A percentile compares a stretch with the other conserved stretches of the same genome.
These are phyloP conservation scores for Mycena kentingensis DNA, from an alignment of 768 basidiomycete species.

Conservation along the genomic window DNA sequence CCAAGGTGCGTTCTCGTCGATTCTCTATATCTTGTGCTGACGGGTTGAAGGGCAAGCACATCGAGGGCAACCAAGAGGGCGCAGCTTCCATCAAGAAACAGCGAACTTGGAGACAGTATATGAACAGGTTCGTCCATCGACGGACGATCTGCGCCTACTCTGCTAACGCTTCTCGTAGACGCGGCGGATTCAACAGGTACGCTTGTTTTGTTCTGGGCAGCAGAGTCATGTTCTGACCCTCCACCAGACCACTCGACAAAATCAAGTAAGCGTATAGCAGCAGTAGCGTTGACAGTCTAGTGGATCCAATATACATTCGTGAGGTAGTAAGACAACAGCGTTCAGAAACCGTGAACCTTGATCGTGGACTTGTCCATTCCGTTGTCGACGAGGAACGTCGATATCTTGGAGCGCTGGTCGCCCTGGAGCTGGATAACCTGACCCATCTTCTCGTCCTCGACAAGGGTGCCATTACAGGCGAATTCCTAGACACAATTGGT, in stretches of 20 bases:
- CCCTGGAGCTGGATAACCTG: constrained; percentile 98
- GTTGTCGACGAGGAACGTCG: constrained; percentile 81
- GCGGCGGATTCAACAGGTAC: constrained; percentile 84
- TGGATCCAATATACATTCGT: constrained; percentile 19
- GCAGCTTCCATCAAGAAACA: constrained; percentile 70
- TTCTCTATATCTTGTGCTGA: not conserved
- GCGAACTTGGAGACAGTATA: constrained; percentile 96
- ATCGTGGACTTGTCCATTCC: constrained; percentile 76
- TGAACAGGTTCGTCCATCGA: constrained; percentile 81
- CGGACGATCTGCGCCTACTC: not conserved
- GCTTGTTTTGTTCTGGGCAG: constrained; percentile 12
- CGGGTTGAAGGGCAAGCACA: constrained; percentile 65
- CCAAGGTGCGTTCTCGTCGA: constrained; percentile 50
- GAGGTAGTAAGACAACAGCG: constrained; percentile 14
- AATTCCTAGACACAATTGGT: constrained; percentile 66
- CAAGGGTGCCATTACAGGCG: constrained; percentile 96
- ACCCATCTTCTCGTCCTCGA: constrained; percentile 94
- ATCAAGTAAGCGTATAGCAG: constrained; percentile 65
- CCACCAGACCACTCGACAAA: constrained; percentile 84
- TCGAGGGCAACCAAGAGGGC: constrained; percentile 83
- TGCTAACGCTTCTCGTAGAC: constrained; percentile 41
- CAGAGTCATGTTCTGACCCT: constrained; percentile 22
- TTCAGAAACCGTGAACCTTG: constrained; percentile 88
- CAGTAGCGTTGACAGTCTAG: constrained; percentile 14
- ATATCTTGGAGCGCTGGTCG: constrained; percentile 92